Conservation (phyloP, 2,329 filamentous ascomycete genomes). For the Calonectria honghensis region DNA sequence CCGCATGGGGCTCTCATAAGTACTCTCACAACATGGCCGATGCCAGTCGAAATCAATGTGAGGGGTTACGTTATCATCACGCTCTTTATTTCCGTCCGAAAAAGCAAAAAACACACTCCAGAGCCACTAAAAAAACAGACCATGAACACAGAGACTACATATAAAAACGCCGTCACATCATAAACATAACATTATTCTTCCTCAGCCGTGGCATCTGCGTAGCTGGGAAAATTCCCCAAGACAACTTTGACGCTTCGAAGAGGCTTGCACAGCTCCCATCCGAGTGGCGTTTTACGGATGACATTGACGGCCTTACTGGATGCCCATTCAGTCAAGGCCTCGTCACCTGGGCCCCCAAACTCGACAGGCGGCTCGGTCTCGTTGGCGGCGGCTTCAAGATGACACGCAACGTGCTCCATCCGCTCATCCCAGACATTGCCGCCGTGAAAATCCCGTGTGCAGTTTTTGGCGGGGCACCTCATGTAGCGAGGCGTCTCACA, state of each 20-base stretch:
- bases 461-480: conserved; percentile 77
- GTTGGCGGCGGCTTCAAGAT: conserved; percentile 76
- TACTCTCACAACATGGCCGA: conserved; percentile 20
- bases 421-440: conserved; percentile 83
- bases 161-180: conserved; percentile 18
- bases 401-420: conserved; percentile 91
- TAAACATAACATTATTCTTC: conserved; percentile 24
- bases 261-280: conserved; percentile 61
- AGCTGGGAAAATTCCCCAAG: conserved; percentile 29
- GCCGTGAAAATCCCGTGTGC: conserved; percentile 76
- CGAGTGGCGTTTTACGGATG: conserved; percentile 53
- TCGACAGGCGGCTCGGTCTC: conserved; percentile 54
- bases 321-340: conserved; percentile 65
- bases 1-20: conserved; percentile 24
- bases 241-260: conserved; percentile 50
- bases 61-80: conserved; percentile 22
- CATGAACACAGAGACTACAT: conserved; percentile 1
- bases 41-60: conserved; percentile 14
- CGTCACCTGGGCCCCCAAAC: conserved; percentile 64
- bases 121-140: neutral
- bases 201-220: neutral
- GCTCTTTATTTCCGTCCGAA: conserved; percentile 22
- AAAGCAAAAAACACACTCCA: conserved; percentile 20
- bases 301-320: conserved; percentile 61
- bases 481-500: conserved; percentile 77